These are phyloP conservation scores for Capsicum rhomboideum DNA, from an alignment of 257 asterid genomes.

Conservation along the genomic window DNA sequence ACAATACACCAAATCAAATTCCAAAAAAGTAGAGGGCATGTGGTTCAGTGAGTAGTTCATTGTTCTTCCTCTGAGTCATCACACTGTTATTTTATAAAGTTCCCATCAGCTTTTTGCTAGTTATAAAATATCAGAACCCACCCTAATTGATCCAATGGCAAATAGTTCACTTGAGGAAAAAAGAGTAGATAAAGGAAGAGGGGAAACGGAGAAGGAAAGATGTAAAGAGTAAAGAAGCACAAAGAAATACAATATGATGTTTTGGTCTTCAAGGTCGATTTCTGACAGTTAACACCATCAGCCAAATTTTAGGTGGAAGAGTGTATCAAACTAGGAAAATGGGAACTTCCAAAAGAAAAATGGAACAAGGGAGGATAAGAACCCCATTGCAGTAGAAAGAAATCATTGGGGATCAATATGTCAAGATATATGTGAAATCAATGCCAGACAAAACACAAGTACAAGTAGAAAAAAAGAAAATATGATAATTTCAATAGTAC, in stretches of 20 bases:
- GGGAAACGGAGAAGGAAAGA: neutral
- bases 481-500: neutral
- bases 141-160: neutral
- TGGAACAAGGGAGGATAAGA: neutral
- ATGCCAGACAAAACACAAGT: neutral
- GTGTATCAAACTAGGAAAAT: neutral
- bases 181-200: neutral
- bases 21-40: neutral
- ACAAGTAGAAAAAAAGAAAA: neutral
- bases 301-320: neutral
- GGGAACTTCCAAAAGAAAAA: neutral
- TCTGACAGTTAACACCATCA: neutral
- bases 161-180: neutral
- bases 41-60: neutral
- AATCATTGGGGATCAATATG: neutral
- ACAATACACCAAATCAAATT: neutral
- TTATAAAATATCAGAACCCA: neutral
- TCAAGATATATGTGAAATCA: neutral
- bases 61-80: neutral
- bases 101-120: neutral
- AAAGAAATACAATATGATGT: neutral
- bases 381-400: neutral
- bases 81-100: neutral
- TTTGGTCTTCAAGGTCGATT: neutral
- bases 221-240: neutral